Conservation (phyloP, 495 filamentous ascomycete genomes). For the Talaromyces trachyspermus region DNA sequence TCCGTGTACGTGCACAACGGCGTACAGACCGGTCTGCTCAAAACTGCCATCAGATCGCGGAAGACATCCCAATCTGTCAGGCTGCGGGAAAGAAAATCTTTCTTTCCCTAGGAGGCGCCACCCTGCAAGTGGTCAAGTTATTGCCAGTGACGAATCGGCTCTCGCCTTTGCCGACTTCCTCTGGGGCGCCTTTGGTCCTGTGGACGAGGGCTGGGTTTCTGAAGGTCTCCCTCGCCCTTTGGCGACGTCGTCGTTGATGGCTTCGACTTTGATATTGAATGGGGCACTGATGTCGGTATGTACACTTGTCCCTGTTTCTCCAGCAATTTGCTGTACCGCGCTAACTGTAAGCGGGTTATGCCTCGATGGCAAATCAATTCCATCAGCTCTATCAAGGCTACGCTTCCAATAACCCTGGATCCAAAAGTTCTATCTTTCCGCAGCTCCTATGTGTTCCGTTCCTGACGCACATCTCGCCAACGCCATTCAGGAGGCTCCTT, state of each 20-base stretch:
- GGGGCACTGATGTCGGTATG: conserved; percentile 37
- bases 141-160: conserved; percentile 25
- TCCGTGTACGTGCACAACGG: conserved; percentile 33
- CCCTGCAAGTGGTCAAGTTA: conserved; percentile 26
- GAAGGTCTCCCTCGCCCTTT: conserved; percentile 50
- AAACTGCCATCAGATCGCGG: conserved; percentile 44
- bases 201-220: conserved; percentile 26
- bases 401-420: conserved; percentile 18
- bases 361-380: conserved; percentile 43
- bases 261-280: conserved; percentile 65
- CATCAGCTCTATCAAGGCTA: conserved; percentile 45
- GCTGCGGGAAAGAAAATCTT: conserved; percentile 56
- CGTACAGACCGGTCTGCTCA: conserved; percentile 28
- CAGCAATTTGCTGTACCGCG: conserved; percentile 2
- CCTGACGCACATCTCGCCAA: conserved; percentile 50
- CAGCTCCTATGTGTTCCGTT: conserved; percentile 55
- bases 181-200: conserved; percentile 58
- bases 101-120: conserved; percentile 55
- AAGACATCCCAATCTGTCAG: conserved; percentile 62
- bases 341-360: conserved; percentile 26
- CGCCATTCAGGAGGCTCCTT: conserved; percentile 39
- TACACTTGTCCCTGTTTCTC: conserved; percentile 10
- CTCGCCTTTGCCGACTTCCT: conserved; percentile 50
- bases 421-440: conserved; percentile 51
- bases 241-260: conserved; percentile 56